phyloP scores from a whole-genome alignment of 192 early-diverging fungal genomes.

The Diversispora eburnea region DNA sequence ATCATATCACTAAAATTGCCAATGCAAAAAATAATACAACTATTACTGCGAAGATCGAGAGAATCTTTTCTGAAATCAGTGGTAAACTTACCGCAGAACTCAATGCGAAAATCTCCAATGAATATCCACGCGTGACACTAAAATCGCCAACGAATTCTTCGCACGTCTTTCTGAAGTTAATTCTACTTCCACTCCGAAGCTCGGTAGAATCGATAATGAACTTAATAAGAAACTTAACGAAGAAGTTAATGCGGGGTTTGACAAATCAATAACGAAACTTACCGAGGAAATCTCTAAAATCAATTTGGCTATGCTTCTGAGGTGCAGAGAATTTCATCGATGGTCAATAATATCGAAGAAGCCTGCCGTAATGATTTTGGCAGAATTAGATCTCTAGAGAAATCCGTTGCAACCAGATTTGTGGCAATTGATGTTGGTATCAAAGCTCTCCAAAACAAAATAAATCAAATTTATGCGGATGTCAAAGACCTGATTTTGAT shows the following conservation, averaged over 20 bases:
- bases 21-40: constrained; percentile 14
- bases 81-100: neutral
- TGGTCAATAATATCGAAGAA: constrained; percentile 16
- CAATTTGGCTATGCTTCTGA: constrained; percentile 1
- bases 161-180: neutral
- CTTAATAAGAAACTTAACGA: neutral
- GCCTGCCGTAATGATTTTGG: constrained; percentile 21
- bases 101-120: too few species aligned
- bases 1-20: too few species aligned
- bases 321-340: constrained; percentile 1
- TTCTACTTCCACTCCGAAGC: too few species aligned
- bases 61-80: neutral
- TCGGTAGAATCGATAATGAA: too few species aligned
- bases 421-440: neutral
- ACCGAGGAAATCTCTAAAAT: constrained; percentile 12
- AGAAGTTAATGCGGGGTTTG: too few species aligned
- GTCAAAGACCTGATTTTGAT: constrained; percentile 10
- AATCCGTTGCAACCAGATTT: too few species aligned
- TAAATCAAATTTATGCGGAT: neutral
- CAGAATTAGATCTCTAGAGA: too few species aligned
- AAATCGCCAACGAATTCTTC: neutral
- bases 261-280: too few species aligned
- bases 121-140: too few species aligned
- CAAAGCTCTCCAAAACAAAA: neutral
- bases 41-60: neutral